Evolutionary conservation across 139 green algal species (phyloP).

Genomic region (Chlorella ohadii): DNA sequence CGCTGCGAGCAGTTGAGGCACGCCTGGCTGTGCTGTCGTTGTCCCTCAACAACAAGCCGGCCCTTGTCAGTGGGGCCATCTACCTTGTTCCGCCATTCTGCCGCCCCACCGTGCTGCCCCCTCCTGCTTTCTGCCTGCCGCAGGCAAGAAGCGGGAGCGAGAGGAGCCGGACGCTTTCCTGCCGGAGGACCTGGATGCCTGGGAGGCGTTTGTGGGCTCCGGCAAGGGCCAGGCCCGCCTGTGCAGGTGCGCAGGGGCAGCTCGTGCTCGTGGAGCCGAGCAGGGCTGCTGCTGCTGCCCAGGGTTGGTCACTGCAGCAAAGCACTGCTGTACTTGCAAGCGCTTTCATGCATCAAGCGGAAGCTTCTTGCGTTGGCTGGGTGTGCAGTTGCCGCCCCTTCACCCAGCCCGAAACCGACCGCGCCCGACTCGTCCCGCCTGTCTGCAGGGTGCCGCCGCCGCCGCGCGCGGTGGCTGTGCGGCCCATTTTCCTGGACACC

Average conservation of each 20-base stretch:
- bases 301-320: too few species aligned
- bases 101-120: not conserved
- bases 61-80: too few species aligned
- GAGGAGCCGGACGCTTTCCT: slow-evolving; percentile 50
- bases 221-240: slow-evolving; percentile 26
- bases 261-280: too few species aligned
- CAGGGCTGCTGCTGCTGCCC: too few species aligned
- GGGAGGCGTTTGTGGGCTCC: slow-evolving; percentile 53
- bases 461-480: slow-evolving; percentile 63
- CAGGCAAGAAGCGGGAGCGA: slow-evolving; percentile 17
- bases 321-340: too few species aligned
- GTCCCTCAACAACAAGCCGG: too few species aligned
- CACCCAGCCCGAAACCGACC: not conserved
- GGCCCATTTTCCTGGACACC: slow-evolving; percentile 87
- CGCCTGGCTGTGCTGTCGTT: too few species aligned
- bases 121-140: not conserved
- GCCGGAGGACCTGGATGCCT: slow-evolving; percentile 63
- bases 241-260: not conserved
- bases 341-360: too few species aligned
- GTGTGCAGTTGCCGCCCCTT: too few species aligned
- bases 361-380: too few species aligned
- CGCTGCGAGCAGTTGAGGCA: too few species aligned
- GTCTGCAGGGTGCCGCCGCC: slow-evolving; percentile 51
- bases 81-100: not conserved
- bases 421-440: too few species aligned